Evolutionary conservation across 2,329 filamentous ascomycete genomes (phyloP).

Genomic region (Ustulina deusta): DNA sequence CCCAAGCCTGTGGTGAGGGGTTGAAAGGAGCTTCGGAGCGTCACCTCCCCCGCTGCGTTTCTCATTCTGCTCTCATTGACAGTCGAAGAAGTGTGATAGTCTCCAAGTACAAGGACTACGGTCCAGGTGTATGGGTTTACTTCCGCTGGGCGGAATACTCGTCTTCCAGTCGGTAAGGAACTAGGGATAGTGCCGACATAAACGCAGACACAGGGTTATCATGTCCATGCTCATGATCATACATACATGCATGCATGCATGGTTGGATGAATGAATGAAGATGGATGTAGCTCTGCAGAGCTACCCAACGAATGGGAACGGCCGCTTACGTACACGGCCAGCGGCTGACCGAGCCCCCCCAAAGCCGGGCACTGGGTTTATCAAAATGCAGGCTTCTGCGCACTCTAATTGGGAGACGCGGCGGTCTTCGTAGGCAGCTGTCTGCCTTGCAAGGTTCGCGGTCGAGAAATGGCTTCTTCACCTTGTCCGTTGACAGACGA

Average conservation of each 20-base stretch:
- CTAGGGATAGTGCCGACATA: constrained; percentile 2
- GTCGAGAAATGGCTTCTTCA: constrained; percentile 1
- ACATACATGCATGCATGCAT: constrained; percentile 8
- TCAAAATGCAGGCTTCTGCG: neutral
- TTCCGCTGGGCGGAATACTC: constrained; percentile 7
- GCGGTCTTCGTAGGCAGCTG: constrained; percentile 18
- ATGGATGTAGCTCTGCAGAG: constrained; percentile 15
- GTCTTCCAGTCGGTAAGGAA: constrained; percentile 6
- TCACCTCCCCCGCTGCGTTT: neutral
- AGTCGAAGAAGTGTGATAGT: neutral
- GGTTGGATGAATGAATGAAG: neutral
- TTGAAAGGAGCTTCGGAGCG: neutral
- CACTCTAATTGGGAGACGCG: constrained; percentile 24
- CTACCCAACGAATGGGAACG: constrained; percentile 12
- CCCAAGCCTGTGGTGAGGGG: constrained; percentile 18
- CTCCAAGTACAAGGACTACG: neutral
- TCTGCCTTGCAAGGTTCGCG: constrained; percentile 34
- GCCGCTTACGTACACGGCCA: constrained; percentile 9
- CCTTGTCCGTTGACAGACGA: neutral
- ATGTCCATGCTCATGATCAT: constrained; percentile 11
- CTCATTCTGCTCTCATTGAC: neutral
- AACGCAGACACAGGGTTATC: neutral
- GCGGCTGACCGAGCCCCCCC: neutral
- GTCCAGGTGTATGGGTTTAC: neutral
- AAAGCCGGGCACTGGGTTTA: constrained; percentile 6